Conservation (phyloP, 768 basidiomycete species). For the Trametes cinnabarina region DNA sequence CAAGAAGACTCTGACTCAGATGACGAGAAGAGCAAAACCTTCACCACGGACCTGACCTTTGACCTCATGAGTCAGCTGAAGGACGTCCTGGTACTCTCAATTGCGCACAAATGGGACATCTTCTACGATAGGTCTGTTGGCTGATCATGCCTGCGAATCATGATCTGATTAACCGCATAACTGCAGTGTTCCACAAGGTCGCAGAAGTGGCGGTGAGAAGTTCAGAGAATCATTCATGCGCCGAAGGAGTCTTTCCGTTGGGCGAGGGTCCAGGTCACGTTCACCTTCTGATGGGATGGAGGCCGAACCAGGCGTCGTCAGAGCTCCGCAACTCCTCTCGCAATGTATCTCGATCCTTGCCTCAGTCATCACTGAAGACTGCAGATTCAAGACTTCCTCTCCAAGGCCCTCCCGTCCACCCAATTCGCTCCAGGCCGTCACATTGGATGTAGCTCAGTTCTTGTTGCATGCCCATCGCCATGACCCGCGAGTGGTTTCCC, state of each 20-base stretch:
- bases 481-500: constrained; percentile 51
- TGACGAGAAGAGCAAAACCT: constrained; percentile 36
- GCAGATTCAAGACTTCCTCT: constrained; percentile 57
- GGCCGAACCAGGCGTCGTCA: constrained; percentile 29
- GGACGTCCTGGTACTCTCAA: constrained; percentile 56
- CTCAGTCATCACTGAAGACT: constrained; percentile 71
- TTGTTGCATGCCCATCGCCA: constrained; percentile 55
- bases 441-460: constrained; percentile 69
- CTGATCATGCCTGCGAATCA: not conserved
- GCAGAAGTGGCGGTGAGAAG: constrained; percentile 14
- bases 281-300: constrained; percentile 42
- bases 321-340: constrained; percentile 53
- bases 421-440: constrained; percentile 69
- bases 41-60: constrained; percentile 65
- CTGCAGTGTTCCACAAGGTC: constrained; percentile 4
- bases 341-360: constrained; percentile 58
- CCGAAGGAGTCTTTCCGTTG: constrained; percentile 5
- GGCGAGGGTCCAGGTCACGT: constrained; percentile 35
- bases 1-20: constrained; percentile 43
- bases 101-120: constrained; percentile 58
- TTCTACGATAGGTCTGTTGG: constrained; percentile 51
- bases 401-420: constrained; percentile 69
- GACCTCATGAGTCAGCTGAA: constrained; percentile 62
- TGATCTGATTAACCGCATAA: not conserved
- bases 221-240: constrained; percentile 17